Conservation (phyloP, 2,329 filamentous ascomycete genomes). For the Colletotrichum magnum region DNA sequence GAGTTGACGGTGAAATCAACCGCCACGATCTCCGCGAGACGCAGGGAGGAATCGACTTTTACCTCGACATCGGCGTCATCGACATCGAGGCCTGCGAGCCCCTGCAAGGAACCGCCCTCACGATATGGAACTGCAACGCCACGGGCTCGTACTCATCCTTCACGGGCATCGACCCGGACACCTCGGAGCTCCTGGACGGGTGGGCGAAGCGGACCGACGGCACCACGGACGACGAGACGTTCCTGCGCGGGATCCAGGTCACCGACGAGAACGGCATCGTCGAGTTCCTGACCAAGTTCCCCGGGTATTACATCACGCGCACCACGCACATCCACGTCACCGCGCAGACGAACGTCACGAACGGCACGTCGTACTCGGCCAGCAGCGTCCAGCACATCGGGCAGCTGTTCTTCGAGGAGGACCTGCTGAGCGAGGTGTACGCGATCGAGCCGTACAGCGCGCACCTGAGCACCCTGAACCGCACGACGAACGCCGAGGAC, state of each 20-base stretch:
- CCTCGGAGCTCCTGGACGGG: conserved; percentile 5
- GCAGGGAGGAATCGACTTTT: conserved; percentile 24
- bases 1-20: conserved; percentile 25
- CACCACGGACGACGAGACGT: conserved; percentile 47
- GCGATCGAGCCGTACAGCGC: conserved; percentile 14
- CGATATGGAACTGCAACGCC: conserved; percentile 28
- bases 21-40: conserved; percentile 29
- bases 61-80: conserved; percentile 32
- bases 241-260: conserved; percentile 54
- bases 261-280: conserved; percentile 59
- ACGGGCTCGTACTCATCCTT: conserved; percentile 33
- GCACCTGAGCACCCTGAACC: conserved; percentile 17
- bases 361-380: conserved; percentile 45
- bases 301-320: conserved; percentile 60
- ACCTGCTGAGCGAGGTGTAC: conserved; percentile 15
- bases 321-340: conserved; percentile 63
- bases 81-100: conserved; percentile 37
- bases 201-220: conserved; percentile 14
- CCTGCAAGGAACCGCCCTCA: conserved; percentile 12
- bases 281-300: conserved; percentile 59
- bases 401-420: conserved; percentile 22
- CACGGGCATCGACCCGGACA: conserved; percentile 21
- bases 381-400: conserved; percentile 22
- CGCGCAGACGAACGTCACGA: conserved; percentile 48
- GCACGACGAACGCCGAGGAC: conserved; percentile 52